Evolutionary conservation across 129 eudicot genomes (phyloP), one percentile per base, ranked within the genome.

Genomic region (Scalesia atractyloides): DNA sequence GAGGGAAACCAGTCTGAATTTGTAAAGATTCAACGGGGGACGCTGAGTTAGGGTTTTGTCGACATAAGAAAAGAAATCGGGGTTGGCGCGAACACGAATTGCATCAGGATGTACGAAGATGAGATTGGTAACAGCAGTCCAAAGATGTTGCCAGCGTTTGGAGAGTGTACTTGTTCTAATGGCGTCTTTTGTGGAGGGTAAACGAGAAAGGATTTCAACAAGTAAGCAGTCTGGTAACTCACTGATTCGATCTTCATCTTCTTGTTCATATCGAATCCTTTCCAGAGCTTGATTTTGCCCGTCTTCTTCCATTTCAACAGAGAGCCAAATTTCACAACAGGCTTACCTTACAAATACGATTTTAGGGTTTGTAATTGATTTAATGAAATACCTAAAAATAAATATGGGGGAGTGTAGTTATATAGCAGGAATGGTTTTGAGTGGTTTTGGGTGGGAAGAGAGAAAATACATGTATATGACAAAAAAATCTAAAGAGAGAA

Each of bases 21-120:
- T 77, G 0, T 69, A n/a, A 53, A 77, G 48, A 47, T 69, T 61
- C 57, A 22, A 9, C 61, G 20, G 57, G 30, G 26, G 65, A 49
- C 81, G 62, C 17, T 77, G 81, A 51, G 58, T 16, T 69, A 77
- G 63, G 65, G 81, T 69, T 77, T 77, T 51, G 71, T 77, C 67
- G 5, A 77, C 53, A 22, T 10, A 69, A 2, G 71, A 37, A 22
- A 13, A 15, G 64, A 77, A 77, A 66, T 75, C 61, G 39, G 48
- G 43, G 36, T 26, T 5, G 1, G 33, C 7, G 19, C 26, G 26
- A 0, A 60, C 22, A 2, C 2, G 26, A 24, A 6, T 26, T 22
- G 39, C 37, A 2, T 11, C 22, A 7, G 5, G 24, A 17, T 17
- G 13, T 9, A n/a, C 20, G 66, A 56, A 68, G 10, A 66, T 41